Base-by-base conservation (phyloP, 352 stramenopile genomes). In the Phytopythium montanum region DNA sequence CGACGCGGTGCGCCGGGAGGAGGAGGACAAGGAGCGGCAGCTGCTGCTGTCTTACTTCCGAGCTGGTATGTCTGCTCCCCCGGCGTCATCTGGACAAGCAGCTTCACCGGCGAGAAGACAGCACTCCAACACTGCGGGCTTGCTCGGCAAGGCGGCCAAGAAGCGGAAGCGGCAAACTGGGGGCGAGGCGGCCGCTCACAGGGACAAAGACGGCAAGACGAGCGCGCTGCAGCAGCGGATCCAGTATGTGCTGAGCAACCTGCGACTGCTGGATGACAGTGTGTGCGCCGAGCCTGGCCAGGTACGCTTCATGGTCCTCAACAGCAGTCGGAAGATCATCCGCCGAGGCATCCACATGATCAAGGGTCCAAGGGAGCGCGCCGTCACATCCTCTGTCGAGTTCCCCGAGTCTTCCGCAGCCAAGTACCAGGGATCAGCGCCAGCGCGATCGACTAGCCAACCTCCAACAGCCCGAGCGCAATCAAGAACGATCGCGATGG, bases 221-320 rank as follows among this genome's bases (percentile, higher is more conserved):
- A 70, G 65, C 19, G 62, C 59, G 16, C 64, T 85, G 10, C 77
- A 80, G 45, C 72, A 67, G 18, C 75, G 82, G 44, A 51, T 87
- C 8, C 55, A 73, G 49, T 83, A 80, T 26, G 69, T 87, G 26
- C 54, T 87, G 18, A 72, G 79, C 48, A 83, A 81, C 21, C 38
- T 87, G 16, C 65, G 72, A 13, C 34, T 87, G 33, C 59, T 87
- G 18, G 64, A 55, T 42, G 65, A 78, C 59, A 61, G 62, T 5
- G 59, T 76, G 38, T 65, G 76, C 6, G 73, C 72, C 5, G 76
- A 80, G 41, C 44, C 71, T 29, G 70, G 72, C 2, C 62, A 84
- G 64, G 76, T 86, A 25, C 73, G 72, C 1, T 86, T 79, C 60
- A 66, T 54, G 19, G 72, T 86, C 21, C 58, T 73, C 46, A 63